phyloP scores from a whole-genome alignment of 1,284 basidiomycete species.

The Cutaneotrichosporon daszewskae region DNA sequence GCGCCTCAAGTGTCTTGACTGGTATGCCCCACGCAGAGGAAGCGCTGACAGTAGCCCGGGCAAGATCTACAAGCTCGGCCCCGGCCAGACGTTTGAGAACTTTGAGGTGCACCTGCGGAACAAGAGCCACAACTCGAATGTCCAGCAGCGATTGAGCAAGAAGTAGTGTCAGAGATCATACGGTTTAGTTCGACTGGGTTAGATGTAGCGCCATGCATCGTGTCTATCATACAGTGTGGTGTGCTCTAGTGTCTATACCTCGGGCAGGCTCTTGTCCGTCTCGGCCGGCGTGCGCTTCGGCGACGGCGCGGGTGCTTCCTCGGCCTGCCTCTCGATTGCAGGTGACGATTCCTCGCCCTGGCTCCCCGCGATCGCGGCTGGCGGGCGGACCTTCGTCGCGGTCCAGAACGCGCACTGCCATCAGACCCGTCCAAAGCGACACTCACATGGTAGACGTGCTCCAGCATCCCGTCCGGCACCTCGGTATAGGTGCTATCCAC shows the following conservation, averaged over 20 bases:
- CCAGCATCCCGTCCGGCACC: conserved; percentile 75
- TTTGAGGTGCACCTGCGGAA: conserved; percentile 90
- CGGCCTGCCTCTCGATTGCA: too few relatives aligned
- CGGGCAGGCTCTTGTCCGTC: too few relatives aligned
- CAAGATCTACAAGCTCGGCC: conserved; percentile 87
- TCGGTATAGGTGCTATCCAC: conserved; percentile 83
- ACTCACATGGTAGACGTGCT: conserved; percentile 70
- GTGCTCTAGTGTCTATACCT: too few relatives aligned
- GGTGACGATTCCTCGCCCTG: too few relatives aligned
- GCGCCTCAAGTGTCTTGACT: conserved; percentile 90
- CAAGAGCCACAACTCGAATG: conserved; percentile 60
- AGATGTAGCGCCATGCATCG: too few relatives aligned
- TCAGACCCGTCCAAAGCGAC: conserved; percentile 2
- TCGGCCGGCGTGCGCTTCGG: too few relatives aligned
- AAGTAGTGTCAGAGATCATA: background rate
- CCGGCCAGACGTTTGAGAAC: conserved; percentile 79
- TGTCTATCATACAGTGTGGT: too few relatives aligned
- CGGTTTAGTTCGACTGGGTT: too few relatives aligned
- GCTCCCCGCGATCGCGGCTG: too few relatives aligned
- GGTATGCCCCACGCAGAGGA: too few relatives aligned
- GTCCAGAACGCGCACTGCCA: conserved; percentile 67
- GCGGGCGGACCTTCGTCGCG: conserved; percentile 61
- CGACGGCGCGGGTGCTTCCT: too few relatives aligned
- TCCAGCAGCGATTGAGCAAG: conserved; percentile 41
- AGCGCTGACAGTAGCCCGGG: too few relatives aligned